phyloP scores from a whole-genome alignment of 2,329 filamentous ascomycete genomes.

The Xylariaceae sp. region DNA sequence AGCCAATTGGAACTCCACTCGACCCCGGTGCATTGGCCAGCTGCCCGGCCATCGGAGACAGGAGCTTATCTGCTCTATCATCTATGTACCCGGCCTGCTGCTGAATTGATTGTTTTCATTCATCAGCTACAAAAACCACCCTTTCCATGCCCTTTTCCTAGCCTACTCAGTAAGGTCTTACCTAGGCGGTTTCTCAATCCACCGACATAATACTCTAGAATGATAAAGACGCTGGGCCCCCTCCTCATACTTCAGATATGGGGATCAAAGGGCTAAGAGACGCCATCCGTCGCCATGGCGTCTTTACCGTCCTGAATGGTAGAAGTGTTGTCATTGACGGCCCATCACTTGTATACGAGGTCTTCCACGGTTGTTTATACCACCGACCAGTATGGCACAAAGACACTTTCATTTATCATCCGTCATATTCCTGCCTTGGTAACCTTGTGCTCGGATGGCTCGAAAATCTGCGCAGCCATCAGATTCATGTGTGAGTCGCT shows the following conservation, averaged over 20 bases:
- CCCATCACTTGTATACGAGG: constrained; percentile 71
- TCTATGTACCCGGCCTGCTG: too few species aligned
- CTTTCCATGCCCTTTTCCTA: too few species aligned
- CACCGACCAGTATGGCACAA: constrained; percentile 30
- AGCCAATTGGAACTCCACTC: too few species aligned
- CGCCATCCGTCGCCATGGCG: constrained; percentile 51
- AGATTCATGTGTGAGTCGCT: constrained; percentile 58
- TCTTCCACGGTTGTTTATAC: constrained; percentile 52
- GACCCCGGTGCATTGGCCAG: too few species aligned
- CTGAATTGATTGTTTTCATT: too few species aligned
- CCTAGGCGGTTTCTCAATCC: too few species aligned
- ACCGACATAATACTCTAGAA: too few species aligned
- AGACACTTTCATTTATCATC: constrained; percentile 52
- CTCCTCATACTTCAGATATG: constrained; percentile 36
- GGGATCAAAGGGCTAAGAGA: constrained; percentile 56
- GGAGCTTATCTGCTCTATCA: too few species aligned
- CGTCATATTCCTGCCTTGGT: constrained; percentile 62
- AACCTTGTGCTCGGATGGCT: constrained; percentile 59
- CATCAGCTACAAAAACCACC: too few species aligned
- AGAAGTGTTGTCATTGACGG: constrained; percentile 64
- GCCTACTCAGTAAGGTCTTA: too few species aligned
- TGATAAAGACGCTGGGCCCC: too few species aligned
- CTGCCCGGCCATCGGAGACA: too few species aligned
- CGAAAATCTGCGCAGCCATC: constrained; percentile 49
- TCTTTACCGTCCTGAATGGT: constrained; percentile 37